Conservation (phyloP, 306 rosid species). For the Neltuma alba region DNA sequence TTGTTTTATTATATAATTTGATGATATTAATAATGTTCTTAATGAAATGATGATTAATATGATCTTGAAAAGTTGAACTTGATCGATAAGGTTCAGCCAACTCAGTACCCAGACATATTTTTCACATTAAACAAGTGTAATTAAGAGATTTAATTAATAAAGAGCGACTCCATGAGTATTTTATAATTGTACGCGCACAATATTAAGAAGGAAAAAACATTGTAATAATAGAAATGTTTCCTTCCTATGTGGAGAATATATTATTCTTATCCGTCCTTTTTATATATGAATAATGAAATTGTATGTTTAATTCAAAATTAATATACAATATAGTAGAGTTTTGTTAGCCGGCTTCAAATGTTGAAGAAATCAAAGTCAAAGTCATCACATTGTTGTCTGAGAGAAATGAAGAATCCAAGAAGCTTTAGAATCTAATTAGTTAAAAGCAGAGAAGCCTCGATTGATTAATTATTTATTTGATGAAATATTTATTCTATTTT, state of each 20-base stretch:
- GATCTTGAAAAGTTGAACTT: background rate
- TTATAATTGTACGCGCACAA: background rate
- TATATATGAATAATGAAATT: background rate
- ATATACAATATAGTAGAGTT: background rate
- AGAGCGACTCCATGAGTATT: background rate
- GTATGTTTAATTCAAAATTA: background rate
- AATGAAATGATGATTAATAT: background rate
- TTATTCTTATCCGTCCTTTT: background rate
- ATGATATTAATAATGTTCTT: background rate
- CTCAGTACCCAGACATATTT: no score
- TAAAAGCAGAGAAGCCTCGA: background rate
- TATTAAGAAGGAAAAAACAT: background rate
- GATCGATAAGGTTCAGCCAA: background rate
- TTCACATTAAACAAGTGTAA: background rate
- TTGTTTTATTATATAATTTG: background rate
- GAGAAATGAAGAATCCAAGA: background rate
- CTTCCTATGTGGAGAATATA: background rate
- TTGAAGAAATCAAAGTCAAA: conserved; percentile 1
- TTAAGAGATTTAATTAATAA: background rate
- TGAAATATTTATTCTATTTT: background rate
- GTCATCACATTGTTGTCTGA: background rate
- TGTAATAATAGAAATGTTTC: background rate
- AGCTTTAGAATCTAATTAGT: background rate
- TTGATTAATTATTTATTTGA: background rate
- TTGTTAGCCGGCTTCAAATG: background rate